phyloP scores from a whole-genome alignment of 306 rosid species.

The Acacia confusa region DNA sequence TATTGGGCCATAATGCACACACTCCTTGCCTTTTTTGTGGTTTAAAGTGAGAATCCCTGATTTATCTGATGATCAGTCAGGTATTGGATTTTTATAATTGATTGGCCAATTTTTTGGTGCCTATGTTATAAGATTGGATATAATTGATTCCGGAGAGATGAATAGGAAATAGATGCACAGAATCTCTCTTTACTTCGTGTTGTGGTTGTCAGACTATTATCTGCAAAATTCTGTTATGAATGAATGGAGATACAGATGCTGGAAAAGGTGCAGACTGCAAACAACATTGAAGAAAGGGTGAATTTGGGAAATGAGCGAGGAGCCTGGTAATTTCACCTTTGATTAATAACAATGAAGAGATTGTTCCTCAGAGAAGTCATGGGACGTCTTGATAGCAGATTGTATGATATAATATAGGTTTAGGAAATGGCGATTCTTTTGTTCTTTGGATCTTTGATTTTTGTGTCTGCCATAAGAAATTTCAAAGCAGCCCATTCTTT shows the following conservation, averaged over 20 bases:
- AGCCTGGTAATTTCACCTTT: slow-evolving; percentile 18
- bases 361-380: not conserved
- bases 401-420: slow-evolving; percentile 34
- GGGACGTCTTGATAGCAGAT: slow-evolving; percentile 19
- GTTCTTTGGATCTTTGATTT: slow-evolving; percentile 7
- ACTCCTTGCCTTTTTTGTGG: slow-evolving; percentile 76
- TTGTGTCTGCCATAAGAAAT: slow-evolving; percentile 25
- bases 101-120: slow-evolving; percentile 25
- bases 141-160: slow-evolving; percentile 7
- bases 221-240: slow-evolving; percentile 8
- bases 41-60: slow-evolving; percentile 54
- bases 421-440: slow-evolving; percentile 38
- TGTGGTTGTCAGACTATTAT: not conserved
- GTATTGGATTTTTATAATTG: slow-evolving; percentile 22
- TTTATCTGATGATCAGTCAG: slow-evolving; percentile 29
- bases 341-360: not conserved
- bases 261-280: slow-evolving; percentile 19
- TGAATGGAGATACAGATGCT: slow-evolving; percentile 22
- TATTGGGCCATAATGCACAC: slow-evolving; percentile 91
- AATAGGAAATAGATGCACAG: slow-evolving; percentile 34
- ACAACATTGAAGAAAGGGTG: slow-evolving; percentile 27
- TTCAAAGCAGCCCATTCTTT: slow-evolving; percentile 35
- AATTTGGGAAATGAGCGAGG: slow-evolving; percentile 34
- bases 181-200: slow-evolving; percentile 25
- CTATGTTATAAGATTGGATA: slow-evolving; percentile 14